These are phyloP conservation scores for Trametopsis cervina DNA, from an alignment of 768 basidiomycete genomes.

Conservation along the genomic window DNA sequence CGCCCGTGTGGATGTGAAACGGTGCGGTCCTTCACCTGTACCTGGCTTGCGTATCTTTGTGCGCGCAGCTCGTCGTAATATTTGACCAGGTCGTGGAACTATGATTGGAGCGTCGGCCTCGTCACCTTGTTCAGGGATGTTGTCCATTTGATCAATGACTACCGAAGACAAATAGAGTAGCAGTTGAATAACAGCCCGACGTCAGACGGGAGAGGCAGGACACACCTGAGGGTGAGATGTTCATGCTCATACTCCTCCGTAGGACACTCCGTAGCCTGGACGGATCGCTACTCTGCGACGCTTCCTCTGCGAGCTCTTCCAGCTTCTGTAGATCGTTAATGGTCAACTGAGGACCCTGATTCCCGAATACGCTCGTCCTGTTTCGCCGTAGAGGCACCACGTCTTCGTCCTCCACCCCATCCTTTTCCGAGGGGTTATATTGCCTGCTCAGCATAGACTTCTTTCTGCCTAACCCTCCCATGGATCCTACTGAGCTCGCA, in stretches of 20 bases:
- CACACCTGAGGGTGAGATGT: constrained; percentile 80
- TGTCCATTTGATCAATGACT: constrained; percentile 66
- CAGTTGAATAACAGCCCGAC: constrained; percentile 2
- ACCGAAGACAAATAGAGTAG: constrained; percentile 16
- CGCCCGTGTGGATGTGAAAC: constrained; percentile 50
- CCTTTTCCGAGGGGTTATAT: constrained; percentile 76
- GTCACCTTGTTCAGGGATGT: constrained; percentile 61
- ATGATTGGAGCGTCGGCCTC: constrained; percentile 91
- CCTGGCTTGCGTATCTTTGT: constrained; percentile 92
- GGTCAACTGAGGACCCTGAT: constrained; percentile 79
- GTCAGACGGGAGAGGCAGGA: constrained; percentile 9
- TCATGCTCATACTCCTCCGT: constrained; percentile 83
- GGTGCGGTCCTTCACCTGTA: constrained; percentile 73
- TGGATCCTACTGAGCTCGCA: constrained; percentile 38
- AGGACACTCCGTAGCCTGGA: constrained; percentile 71
- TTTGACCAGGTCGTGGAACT: constrained; percentile 80
- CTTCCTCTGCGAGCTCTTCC: constrained; percentile 90
- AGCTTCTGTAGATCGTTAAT: constrained; percentile 92
- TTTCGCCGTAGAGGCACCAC: constrained; percentile 66
- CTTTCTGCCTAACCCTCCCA: constrained; percentile 62
- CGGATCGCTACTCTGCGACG: constrained; percentile 75
- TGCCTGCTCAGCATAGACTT: constrained; percentile 93
- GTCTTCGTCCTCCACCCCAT: constrained; percentile 60
- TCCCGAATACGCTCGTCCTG: constrained; percentile 58
- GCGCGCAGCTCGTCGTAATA: constrained; percentile 84